Base-by-base conservation (phyloP, 2,329 filamentous ascomycete genomes). In the Cryphonectria japonica region DNA sequence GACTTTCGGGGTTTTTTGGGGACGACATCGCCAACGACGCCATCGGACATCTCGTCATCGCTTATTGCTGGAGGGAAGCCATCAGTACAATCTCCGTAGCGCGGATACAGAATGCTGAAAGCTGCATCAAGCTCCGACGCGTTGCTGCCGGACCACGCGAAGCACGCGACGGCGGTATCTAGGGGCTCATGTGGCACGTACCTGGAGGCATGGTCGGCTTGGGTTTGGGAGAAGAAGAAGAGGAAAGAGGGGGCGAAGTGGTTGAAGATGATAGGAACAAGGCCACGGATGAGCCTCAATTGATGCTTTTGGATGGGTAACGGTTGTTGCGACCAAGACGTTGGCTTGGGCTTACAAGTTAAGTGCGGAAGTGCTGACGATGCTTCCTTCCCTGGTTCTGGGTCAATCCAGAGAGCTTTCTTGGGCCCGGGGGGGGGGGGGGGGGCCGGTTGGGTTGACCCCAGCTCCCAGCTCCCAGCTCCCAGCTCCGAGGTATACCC, bases 1-100 rank as follows among this genome's bases (percentile, higher is more conserved):
- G 67, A 71, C 37, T 69, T 72, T 64, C 70, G 67, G 1, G 61
- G 66, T 60, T 70, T 75, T 63, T 73, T 76, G 32, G 66, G 71
- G 68, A 73, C 59, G 60, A 75, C 64, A 66, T 76, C 57, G 66
- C 75, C 66, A 50, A 76, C 70, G 54, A 72, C 52, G 57, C 75
- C 39, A 14, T 81, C 83, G 1, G 83, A 84, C 37, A 73, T 73
- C 34, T 83, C 82, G 37, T 84, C 82, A 72, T 83, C 83, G 74
- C 82, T 84, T 52, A 83, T 79, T 19, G 82, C 83, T 82, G 46
- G 68, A 52, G 22, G 2, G 13, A 72, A 32, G 29, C 22, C 0
- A 19, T 70, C 54, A 72, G 62, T n/a, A 46, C 14, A 2, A 11
- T 4, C 29, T 11, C n/a, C 1, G 6, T n/a, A 11, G 5, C 6